Evolutionary conservation across 768 basidiomycete species (phyloP), one percentile per base, ranked within the genome.

Genomic region (Sarcodon aspratus): DNA sequence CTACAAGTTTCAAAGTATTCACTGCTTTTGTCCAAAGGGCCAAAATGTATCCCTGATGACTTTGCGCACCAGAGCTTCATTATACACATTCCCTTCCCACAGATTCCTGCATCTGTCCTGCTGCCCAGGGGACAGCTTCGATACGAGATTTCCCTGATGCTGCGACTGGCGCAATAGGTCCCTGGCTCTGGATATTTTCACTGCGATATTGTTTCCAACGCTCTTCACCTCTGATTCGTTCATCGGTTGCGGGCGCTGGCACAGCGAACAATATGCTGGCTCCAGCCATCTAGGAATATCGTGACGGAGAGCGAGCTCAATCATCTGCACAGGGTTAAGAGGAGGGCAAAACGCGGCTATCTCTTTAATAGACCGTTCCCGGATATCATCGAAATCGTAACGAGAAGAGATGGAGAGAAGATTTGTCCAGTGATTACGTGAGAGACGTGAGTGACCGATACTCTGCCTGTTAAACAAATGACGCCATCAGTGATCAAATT

Each of bases 391-490:
- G 51, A 71, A 68, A 34, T 62, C 56, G 45, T 63, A 70, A 49
- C 66, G 64, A 10, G 67, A 63, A 4, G 72, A 59, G 44, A 73
- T 66, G 15, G 66, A 63, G 32, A 74, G 61, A 10, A 75, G 58
- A n/a, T 62, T 54, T n/a, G 66, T 58, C 67, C 69, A 72, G 11
- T 42, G 13, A 9, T 42, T 27, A 15, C 27, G 21, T 27, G 40
- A 27, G 13, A 27, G 27, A 15, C 6, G 40, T 17, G 7, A 9
- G 9, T 13, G 8, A 42, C 9, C 27, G 2, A 15, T 27, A 42
- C 40, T 42, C 9, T 27, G 21, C 5, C 21, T 27, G 21, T 27
- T 27, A 5, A 5, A 27, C 2, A 27, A 27, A 5, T 27, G 21
- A 27, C 21, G 21, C 21, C 21, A 27, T 27, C 21, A 27, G 21